A percentile compares a stretch with the other conserved stretches of the same genome.
phyloP scores from a whole-genome alignment of 306 rosid genomes.

The Datisca glomerata region DNA sequence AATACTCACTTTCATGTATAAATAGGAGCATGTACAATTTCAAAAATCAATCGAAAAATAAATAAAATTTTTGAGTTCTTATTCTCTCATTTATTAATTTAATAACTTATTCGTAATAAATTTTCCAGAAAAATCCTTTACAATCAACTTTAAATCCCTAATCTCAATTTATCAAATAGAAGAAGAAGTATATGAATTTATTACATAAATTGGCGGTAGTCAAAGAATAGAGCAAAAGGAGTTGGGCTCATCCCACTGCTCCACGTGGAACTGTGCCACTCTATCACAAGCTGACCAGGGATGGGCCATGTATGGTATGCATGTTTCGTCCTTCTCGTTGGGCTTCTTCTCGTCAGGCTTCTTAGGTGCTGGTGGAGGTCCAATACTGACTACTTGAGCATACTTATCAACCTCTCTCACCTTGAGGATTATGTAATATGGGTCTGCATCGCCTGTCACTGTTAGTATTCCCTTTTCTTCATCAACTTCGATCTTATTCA shows the following conservation, averaged over 20 bases:
- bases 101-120: too few relatives aligned
- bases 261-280: background rate
- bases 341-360: conserved; percentile 27
- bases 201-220: conserved; percentile 3
- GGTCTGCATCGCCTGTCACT: conserved; percentile 61
- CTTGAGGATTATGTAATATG: conserved; percentile 35
- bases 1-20: too few relatives aligned
- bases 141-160: too few relatives aligned
- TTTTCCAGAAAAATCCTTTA: too few relatives aligned
- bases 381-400: conserved; percentile 43
- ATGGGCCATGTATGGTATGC: conserved; percentile 8
- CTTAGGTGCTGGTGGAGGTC: conserved; percentile 52
- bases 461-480: conserved; percentile 45
- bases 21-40: too few relatives aligned
- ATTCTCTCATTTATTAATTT: too few relatives aligned
- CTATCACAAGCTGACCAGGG: conserved; percentile 13
- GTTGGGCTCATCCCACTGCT: too few relatives aligned
- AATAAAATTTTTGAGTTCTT: too few relatives aligned
- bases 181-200: background rate
- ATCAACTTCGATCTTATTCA: conserved; percentile 57
- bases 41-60: too few relatives aligned
- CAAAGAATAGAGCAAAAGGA: conserved; percentile 30
- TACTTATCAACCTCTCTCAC: conserved; percentile 35
- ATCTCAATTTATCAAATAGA: background rate
- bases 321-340: conserved; percentile 6